Evolutionary conservation across 257 asterid genomes (phyloP).

Genomic region (Solanum dulcamara): DNA sequence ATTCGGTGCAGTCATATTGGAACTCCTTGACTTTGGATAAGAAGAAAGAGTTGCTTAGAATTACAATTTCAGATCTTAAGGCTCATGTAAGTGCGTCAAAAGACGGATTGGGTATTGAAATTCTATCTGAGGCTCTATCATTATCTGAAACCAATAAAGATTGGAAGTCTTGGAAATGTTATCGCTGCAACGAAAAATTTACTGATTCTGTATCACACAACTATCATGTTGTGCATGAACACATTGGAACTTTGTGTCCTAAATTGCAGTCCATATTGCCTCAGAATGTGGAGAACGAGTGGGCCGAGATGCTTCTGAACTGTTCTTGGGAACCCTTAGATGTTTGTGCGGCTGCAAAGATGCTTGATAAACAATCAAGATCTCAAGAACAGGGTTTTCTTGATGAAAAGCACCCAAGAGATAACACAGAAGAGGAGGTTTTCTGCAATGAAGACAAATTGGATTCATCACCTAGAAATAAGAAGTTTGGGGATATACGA

Average conservation of each 20-base stretch:
- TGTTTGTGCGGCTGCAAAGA: slow-evolving; percentile 37
- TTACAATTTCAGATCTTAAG: slow-evolving; percentile 40
- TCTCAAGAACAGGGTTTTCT: slow-evolving; percentile 30
- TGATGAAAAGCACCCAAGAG: slow-evolving; percentile 31
- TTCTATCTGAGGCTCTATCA: slow-evolving; percentile 52
- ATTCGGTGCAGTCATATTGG: slow-evolving; percentile 54
- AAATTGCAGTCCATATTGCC: slow-evolving; percentile 72
- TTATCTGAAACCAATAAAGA: slow-evolving; percentile 40
- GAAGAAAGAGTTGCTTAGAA: slow-evolving; percentile 38
- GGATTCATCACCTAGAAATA: slow-evolving; percentile 49
- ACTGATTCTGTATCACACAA: slow-evolving; percentile 32
- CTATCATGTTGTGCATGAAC: slow-evolving; percentile 56
- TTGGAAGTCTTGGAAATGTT: slow-evolving; percentile 68
- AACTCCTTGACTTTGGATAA: slow-evolving; percentile 37
- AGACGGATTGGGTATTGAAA: slow-evolving; percentile 34
- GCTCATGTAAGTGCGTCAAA: slow-evolving; percentile 45
- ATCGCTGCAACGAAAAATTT: slow-evolving; percentile 52
- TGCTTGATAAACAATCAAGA: slow-evolving; percentile 38
- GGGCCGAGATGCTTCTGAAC: slow-evolving; percentile 84
- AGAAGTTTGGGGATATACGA: slow-evolving; percentile 28
- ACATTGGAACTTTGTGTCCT: slow-evolving; percentile 55
- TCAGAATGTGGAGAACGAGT: slow-evolving; percentile 58
- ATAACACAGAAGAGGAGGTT: slow-evolving; percentile 47
- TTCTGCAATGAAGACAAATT: slow-evolving; percentile 45
- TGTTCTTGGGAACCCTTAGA: slow-evolving; percentile 88